These are phyloP conservation scores for Termitomyces sp. DNA, from an alignment of 768 basidiomycete genomes.

Conservation along the genomic window DNA sequence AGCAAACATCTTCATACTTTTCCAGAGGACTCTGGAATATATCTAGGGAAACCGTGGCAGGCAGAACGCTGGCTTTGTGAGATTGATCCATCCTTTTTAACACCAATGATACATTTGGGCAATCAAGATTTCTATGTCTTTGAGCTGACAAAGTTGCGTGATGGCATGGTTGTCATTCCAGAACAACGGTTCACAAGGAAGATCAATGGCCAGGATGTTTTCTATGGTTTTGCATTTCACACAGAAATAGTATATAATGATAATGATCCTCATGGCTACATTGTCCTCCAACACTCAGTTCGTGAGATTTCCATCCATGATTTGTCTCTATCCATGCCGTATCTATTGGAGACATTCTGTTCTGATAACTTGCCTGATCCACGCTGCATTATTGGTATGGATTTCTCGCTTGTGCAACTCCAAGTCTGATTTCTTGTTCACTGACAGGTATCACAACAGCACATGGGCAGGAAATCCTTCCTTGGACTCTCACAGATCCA, in stretches of 20 bases:
- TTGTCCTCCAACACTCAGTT: too few relatives aligned
- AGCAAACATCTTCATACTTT: slow-evolving; percentile 25
- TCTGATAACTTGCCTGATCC: background rate
- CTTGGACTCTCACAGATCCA: background rate
- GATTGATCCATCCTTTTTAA: slow-evolving; percentile 7
- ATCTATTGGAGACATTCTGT: too few relatives aligned
- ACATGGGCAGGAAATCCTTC: background rate
- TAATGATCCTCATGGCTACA: too few relatives aligned
- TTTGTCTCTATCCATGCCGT: too few relatives aligned
- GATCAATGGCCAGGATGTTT: too few relatives aligned
- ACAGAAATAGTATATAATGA: too few relatives aligned
- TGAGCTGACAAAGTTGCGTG: too few relatives aligned
- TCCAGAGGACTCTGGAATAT: slow-evolving; percentile 28
- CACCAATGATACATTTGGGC: background rate
- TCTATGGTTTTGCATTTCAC: too few relatives aligned
- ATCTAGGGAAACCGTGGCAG: slow-evolving; percentile 17
- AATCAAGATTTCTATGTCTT: background rate
- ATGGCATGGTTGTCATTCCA: too few relatives aligned
- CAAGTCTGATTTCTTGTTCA: background rate
- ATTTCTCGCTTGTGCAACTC: too few relatives aligned
- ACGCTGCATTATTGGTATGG: background rate
- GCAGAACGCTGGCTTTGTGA: slow-evolving; percentile 25
- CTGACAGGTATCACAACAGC: background rate
- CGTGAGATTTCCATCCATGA: too few relatives aligned
- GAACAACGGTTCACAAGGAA: too few relatives aligned